A percentile compares a stretch with the other conserved stretches of the same genome.
phyloP scores from a whole-genome alignment of 2,329 filamentous ascomycete species.

The Colletotrichum nymphaeae region DNA sequence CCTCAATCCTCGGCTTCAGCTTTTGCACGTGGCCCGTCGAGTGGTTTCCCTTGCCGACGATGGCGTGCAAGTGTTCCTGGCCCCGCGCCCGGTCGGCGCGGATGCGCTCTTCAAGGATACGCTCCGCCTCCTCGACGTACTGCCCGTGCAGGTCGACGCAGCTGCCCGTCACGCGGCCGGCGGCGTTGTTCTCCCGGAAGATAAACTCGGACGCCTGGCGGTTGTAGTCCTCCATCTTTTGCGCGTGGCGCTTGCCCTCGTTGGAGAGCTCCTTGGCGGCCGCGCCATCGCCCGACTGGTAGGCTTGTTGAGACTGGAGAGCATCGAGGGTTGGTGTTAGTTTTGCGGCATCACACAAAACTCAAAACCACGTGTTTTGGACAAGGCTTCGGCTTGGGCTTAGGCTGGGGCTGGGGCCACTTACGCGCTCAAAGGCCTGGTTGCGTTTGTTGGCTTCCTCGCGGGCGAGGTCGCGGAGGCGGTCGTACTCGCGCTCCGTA shows the following conservation, averaged over 20 bases:
- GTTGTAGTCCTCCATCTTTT: conserved; percentile 89
- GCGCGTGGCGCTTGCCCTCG: conserved; percentile 85
- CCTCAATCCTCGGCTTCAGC: conserved; percentile 94
- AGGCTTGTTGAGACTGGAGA: conserved; percentile 78
- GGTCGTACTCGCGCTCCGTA: conserved; percentile 90
- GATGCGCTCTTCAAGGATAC: conserved; percentile 89
- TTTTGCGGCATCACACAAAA: neutral
- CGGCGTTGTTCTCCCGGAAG: conserved; percentile 93
- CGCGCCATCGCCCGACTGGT: conserved; percentile 84
- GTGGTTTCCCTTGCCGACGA: conserved; percentile 96
- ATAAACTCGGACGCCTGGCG: conserved; percentile 92
- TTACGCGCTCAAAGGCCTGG: conserved; percentile 79
- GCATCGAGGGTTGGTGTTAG: neutral
- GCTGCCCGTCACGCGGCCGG: conserved; percentile 78
- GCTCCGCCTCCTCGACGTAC: conserved; percentile 93
- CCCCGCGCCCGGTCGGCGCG: conserved; percentile 78
- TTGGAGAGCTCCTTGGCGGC: conserved; percentile 86
- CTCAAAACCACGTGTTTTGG: neutral
- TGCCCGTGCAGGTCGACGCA: conserved; percentile 95
- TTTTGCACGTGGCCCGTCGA: conserved; percentile 85
- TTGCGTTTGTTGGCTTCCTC: conserved; percentile 83
- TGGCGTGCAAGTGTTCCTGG: conserved; percentile 89
- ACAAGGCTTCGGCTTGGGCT: neutral
- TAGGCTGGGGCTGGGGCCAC: conserved; percentile 37
- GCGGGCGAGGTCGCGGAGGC: conserved; percentile 84